These are phyloP conservation scores for rapeseed (Brassica napus) DNA, from an alignment of 345 rosid species.

Conservation along the genomic window DNA sequence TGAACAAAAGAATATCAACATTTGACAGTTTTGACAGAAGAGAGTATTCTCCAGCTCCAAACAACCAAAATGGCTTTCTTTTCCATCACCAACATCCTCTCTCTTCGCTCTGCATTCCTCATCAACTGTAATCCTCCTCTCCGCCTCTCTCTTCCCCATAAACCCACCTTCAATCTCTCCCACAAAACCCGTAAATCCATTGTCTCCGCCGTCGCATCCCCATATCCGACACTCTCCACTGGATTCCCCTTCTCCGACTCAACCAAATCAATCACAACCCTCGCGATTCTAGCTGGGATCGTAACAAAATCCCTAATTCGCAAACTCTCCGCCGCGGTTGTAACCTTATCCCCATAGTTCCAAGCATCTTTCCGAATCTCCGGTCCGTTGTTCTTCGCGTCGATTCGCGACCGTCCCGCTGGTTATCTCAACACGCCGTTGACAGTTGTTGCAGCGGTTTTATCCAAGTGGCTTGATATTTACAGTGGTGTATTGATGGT, in stretches of 20 bases:
- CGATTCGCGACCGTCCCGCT: constrained; percentile 50
- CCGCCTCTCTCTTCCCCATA: constrained; percentile 7
- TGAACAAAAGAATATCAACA: no score
- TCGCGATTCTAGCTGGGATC: constrained; percentile 38
- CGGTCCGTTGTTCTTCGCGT: constrained; percentile 70
- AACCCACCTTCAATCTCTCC: constrained; percentile 22
- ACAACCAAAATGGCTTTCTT: constrained; percentile 27
- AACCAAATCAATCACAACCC: constrained; percentile 48
- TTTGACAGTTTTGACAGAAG: no score
- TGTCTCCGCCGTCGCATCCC: constrained; percentile 35
- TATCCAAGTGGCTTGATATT: constrained; percentile 86
- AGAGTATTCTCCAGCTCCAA: background rate
- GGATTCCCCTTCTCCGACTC: constrained; percentile 41
- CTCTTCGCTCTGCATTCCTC: constrained; percentile 14
- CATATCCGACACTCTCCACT: background rate
- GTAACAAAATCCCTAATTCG: constrained; percentile 40
- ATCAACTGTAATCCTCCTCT: background rate
- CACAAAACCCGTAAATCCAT: constrained; percentile 20
- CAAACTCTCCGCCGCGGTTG: constrained; percentile 33
- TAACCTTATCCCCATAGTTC: constrained; percentile 35
- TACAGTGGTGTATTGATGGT: constrained; percentile 89
- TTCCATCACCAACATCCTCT: constrained; percentile 15
- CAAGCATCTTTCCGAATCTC: constrained; percentile 37
- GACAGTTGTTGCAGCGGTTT: constrained; percentile 81
- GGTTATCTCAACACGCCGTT: constrained; percentile 70